phyloP scores from a whole-genome alignment of 345 rosid species.

The Camelina sativa region DNA sequence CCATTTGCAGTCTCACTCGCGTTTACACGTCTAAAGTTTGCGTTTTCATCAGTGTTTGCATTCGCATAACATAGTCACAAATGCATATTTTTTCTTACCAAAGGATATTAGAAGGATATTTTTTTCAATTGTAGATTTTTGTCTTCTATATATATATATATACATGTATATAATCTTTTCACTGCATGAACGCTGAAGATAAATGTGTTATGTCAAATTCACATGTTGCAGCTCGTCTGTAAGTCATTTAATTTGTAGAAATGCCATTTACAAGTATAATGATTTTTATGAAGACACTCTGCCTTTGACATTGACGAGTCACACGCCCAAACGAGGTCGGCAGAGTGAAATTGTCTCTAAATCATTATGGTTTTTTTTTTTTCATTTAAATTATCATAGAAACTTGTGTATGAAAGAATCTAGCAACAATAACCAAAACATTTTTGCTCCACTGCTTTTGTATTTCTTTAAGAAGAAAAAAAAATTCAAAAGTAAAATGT shows the following conservation, averaged over 20 bases:
- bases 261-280: neutral
- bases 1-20: no score
- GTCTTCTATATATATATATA: no score
- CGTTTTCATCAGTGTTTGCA: neutral
- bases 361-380: neutral
- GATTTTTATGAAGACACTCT: no score
- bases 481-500: no score
- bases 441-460: slow-evolving; percentile 12
- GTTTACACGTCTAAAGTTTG: no score
- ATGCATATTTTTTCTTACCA: neutral
- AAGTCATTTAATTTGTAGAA: neutral
- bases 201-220: no score
- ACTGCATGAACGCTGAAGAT: no score
- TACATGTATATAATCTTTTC: no score
- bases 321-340: neutral
- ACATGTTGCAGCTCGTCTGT: no score
- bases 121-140: no score
- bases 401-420: neutral
- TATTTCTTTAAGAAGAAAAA: neutral
- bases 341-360: slow-evolving; percentile 8
- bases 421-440: slow-evolving; percentile 7
- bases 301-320: neutral
- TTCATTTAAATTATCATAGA: no score
- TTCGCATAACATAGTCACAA: neutral
- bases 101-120: no score